A percentile compares a stretch with the other conserved stretches of the same genome.
Evolutionary conservation across 495 filamentous ascomycete species (phyloP).

Genomic region (Hypomontagnella monticulosa): DNA sequence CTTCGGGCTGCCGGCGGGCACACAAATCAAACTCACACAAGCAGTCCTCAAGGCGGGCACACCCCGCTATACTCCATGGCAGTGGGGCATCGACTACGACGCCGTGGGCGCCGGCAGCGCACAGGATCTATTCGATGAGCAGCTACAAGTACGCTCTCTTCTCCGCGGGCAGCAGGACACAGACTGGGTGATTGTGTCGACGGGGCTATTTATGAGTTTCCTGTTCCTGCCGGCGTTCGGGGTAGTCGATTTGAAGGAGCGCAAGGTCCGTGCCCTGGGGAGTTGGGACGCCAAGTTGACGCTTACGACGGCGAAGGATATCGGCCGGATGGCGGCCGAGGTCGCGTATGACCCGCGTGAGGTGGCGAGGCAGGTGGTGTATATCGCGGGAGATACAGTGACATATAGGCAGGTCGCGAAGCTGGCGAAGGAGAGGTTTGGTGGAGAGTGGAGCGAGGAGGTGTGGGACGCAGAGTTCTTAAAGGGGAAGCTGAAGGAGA

Average conservation of each 20-base stretch:
- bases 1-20: conserved; percentile 60
- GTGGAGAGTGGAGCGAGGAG: conserved; percentile 55
- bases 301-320: conserved; percentile 66
- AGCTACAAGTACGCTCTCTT: conserved; percentile 63
- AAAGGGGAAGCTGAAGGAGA: conserved; percentile 50
- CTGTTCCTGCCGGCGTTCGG: conserved; percentile 67
- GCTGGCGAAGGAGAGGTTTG: conserved; percentile 55
- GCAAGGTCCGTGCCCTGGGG: conserved; percentile 61
- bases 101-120: conserved; percentile 62
- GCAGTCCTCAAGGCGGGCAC: conserved; percentile 61
- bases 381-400: conserved; percentile 67
- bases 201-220: conserved; percentile 73
- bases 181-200: conserved; percentile 67
- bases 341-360: conserved; percentile 50
- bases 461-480: conserved; percentile 55
- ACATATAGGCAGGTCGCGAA: conserved; percentile 62
- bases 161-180: conserved; percentile 59
- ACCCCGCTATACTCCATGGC: conserved; percentile 67
- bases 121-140: conserved; percentile 70
- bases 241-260: conserved; percentile 55
- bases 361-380: conserved; percentile 54
- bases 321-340: conserved; percentile 66
- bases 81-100: conserved; percentile 74
- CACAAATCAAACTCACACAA: conserved; percentile 59
- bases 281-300: conserved; percentile 65